Base-by-base conservation (phyloP, 305 asterid species). In the Ilex paraguariensis region DNA sequence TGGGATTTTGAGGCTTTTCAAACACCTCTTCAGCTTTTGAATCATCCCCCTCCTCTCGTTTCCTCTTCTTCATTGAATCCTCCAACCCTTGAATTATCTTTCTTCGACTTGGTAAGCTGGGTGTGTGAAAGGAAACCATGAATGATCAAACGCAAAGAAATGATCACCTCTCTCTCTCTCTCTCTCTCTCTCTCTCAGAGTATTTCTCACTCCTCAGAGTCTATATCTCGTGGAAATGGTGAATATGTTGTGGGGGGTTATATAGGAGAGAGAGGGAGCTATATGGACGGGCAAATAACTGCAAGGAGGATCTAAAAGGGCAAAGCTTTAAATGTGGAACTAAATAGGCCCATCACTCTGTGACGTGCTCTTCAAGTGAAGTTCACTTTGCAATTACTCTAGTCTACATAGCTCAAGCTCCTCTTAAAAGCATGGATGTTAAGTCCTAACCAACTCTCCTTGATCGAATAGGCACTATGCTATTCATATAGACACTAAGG, bases 311-410 rank as follows among this genome's bases (percentile, higher is more conserved):
- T 70, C 75, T 73, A 46, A 59, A 73, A 77, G 73, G 78, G 79
- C 74, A 78, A 80, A 39, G 56, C 31, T 45, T 54, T 82, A 13
- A 77, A 74, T 85, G 87, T 58, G 60, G 65, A 80, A 80, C 64
- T 76, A 65, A 57, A 71, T 21, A 64, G 66, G 64, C 75, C 74
- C 84, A 77, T 76, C 69, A 68, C 73, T 51, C 54, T 62, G 64
- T 80, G 85, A 72, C 86, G 80, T 80, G 77, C 71, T 67, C 61
- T 69, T 78, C 75, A 73, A 82, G 82, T 76, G 82, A 77, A 77
- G 66, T 63, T 66, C 65, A 73, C 56, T 56, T 51, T 63, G 80
- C 74, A 81, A 77, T 77, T 70, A 81, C 70, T 66, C 1, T 21
- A 21, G 28, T 21, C 28, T 21, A 30, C 59, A 61, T 65, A 36